These are phyloP conservation scores for Camellia sinensis DNA, from an alignment of 148 eudicot species.

Conservation along the genomic window DNA sequence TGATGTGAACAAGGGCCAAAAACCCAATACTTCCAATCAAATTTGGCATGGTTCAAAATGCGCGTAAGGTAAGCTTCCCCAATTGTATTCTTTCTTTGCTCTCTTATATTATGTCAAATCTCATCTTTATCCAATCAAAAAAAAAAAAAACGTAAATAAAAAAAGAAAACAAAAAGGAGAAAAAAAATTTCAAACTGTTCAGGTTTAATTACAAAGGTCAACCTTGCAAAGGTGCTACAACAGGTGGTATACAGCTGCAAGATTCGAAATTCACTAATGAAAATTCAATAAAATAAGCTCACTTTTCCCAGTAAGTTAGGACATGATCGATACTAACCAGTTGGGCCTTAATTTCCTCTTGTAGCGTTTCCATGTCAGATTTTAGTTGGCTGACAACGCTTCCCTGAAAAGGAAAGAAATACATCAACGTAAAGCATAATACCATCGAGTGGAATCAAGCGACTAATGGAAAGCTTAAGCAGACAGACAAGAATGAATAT, in stretches of 20 bases:
- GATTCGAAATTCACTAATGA: neutral
- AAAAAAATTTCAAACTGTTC: neutral
- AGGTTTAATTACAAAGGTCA: neutral
- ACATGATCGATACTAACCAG: conserved; percentile 54
- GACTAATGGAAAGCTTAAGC: neutral
- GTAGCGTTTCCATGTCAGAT: conserved; percentile 73
- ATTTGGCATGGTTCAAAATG: neutral
- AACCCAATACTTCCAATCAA: neutral
- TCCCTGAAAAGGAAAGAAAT: conserved; percentile 47
- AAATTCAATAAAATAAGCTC: conserved; percentile 7
- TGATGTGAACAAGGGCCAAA: neutral
- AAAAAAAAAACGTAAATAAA: neutral
- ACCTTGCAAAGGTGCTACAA: neutral
- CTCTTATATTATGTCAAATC: neutral
- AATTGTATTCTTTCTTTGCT: neutral
- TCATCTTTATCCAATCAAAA: neutral
- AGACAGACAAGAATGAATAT: neutral
- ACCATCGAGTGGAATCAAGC: conserved; percentile 12
- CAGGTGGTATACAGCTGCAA: neutral
- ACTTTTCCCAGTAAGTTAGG: conserved; percentile 3
- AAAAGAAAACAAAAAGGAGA: neutral
- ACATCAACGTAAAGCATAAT: conserved; percentile 4
- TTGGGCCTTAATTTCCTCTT: conserved; percentile 67
- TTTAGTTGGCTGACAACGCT: conserved; percentile 68
- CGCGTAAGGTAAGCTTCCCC: neutral